Evolutionary conservation across 2,329 filamentous ascomycete genomes (phyloP).

Genomic region (Geoglossum cookeanum): DNA sequence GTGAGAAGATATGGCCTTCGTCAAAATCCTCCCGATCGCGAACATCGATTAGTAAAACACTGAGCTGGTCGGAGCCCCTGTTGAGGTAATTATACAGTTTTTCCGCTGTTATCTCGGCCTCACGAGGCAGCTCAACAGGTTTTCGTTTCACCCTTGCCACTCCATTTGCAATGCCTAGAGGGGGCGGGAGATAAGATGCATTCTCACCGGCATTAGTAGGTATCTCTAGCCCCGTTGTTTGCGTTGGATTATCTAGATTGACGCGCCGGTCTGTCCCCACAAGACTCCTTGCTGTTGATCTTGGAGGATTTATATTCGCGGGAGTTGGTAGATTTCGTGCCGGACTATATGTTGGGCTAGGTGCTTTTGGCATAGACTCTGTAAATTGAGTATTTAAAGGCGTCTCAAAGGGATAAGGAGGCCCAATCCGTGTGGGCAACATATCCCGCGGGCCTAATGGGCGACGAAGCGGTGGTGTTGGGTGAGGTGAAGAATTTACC

Average conservation of each 20-base stretch:
- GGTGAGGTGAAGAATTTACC: not conserved
- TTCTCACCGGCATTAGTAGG: not conserved
- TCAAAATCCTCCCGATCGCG: conserved; percentile 66
- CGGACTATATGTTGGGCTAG: conserved; percentile 63
- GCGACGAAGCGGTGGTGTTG: conserved; percentile 8
- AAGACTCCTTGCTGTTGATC: conserved; percentile 43
- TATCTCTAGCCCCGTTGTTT: not conserved
- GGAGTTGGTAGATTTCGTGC: conserved; percentile 50
- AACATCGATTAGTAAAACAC: conserved; percentile 68
- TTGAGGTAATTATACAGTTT: conserved; percentile 53
- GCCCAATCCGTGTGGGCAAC: conserved; percentile 21
- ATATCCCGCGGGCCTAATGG: conserved; percentile 34
- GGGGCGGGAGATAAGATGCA: conserved; percentile 22
- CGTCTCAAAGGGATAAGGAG: conserved; percentile 24
- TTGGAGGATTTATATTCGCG: conserved; percentile 43
- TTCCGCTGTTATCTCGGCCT: conserved; percentile 43
- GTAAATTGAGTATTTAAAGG: conserved; percentile 32
- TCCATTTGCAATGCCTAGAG: conserved; percentile 4
- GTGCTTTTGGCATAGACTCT: conserved; percentile 45
- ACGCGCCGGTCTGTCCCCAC: conserved; percentile 28
- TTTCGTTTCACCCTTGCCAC: conserved; percentile 19
- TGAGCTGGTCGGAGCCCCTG: conserved; percentile 31
- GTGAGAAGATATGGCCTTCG: conserved; percentile 70
- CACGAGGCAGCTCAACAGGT: conserved; percentile 30
- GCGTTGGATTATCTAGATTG: not conserved